Conservation (phyloP, 2,329 filamentous ascomycete species). For the Seiridium unicorne region DNA sequence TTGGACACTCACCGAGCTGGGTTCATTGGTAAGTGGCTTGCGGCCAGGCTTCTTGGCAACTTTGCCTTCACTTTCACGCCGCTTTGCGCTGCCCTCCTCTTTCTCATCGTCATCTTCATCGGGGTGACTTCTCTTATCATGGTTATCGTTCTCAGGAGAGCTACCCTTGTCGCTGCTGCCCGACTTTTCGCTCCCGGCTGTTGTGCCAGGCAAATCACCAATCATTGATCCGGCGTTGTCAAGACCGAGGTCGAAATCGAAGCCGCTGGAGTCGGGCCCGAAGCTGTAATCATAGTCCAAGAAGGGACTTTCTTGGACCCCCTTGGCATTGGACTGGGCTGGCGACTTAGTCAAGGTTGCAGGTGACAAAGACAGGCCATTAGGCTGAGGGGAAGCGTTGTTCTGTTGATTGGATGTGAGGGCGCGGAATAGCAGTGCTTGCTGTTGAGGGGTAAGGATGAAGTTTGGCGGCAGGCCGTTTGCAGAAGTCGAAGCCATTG, state of each 20-base stretch:
- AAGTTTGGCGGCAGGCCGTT: constrained; percentile 52
- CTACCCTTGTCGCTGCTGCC: constrained; percentile 47
- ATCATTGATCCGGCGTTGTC: constrained; percentile 66
- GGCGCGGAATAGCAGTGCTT: constrained; percentile 72
- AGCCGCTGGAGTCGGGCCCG: constrained; percentile 65
- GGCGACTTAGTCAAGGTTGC: constrained; percentile 50
- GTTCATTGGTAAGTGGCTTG: constrained; percentile 93
- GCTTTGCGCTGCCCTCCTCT: constrained; percentile 54
- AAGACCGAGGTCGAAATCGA: constrained; percentile 67
- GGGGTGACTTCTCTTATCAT: constrained; percentile 71
- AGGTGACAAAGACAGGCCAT: constrained; percentile 44
- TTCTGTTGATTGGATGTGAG: constrained; percentile 66
- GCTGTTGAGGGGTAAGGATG: constrained; percentile 73
- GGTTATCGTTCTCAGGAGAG: constrained; percentile 58
- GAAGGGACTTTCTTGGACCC: constrained; percentile 74
- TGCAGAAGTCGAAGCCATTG: constrained; percentile 3
- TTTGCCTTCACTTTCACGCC: constrained; percentile 81
- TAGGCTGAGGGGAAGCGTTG: constrained; percentile 32
- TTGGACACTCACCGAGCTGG: constrained; percentile 76
- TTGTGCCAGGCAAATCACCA: constrained; percentile 65
- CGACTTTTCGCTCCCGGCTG: constrained; percentile 8
- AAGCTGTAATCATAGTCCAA: constrained; percentile 80
- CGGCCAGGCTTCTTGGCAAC: constrained; percentile 91
- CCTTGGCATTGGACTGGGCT: constrained; percentile 42
- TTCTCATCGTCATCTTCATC: constrained; percentile 67